Conservation (phyloP, 495 filamentous ascomycete species). For the Aspergillus bertholletiae region DNA sequence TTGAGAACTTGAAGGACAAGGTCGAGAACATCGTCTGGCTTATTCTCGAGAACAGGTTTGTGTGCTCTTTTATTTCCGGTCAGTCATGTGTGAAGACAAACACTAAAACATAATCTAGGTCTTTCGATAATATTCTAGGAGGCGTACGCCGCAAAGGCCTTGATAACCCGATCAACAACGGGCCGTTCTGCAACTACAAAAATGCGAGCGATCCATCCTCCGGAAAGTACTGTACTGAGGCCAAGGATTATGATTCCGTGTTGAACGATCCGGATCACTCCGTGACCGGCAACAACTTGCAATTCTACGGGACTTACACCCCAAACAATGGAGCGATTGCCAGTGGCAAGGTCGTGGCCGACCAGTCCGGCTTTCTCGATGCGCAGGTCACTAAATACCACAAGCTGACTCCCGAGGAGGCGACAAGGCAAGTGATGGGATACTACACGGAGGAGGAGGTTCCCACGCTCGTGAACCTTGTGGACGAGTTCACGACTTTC, state of each 20-base stretch:
- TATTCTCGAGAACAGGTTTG: neutral
- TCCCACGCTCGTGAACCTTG: slow-evolving; percentile 42
- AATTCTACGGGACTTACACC: slow-evolving; percentile 44
- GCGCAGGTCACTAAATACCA: slow-evolving; percentile 41
- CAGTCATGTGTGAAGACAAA: neutral
- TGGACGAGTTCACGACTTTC: slow-evolving; percentile 50
- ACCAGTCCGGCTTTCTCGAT: slow-evolving; percentile 45
- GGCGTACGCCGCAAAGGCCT: slow-evolving; percentile 34
- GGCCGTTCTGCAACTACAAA: slow-evolving; percentile 40
- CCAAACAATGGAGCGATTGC: slow-evolving; percentile 39
- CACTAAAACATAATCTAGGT: neutral
- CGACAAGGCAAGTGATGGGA: slow-evolving; percentile 45
- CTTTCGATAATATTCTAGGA: slow-evolving; percentile 43
- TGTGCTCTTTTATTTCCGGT: neutral
- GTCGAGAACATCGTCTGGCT: neutral
- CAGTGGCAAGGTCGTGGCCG: slow-evolving; percentile 25
- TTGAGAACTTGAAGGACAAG: neutral
- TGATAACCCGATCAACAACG: slow-evolving; percentile 44
- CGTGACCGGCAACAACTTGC: slow-evolving; percentile 48
- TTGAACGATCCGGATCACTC: slow-evolving; percentile 49
- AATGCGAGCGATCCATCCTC: slow-evolving; percentile 36
- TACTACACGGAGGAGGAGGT: slow-evolving; percentile 50
- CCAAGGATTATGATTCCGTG: slow-evolving; percentile 41
- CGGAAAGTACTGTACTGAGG: slow-evolving; percentile 36
- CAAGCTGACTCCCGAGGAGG: slow-evolving; percentile 29